Conservation (phyloP, 2,329 filamentous ascomycete genomes). For the Gaeumannomyces sp. region DNA sequence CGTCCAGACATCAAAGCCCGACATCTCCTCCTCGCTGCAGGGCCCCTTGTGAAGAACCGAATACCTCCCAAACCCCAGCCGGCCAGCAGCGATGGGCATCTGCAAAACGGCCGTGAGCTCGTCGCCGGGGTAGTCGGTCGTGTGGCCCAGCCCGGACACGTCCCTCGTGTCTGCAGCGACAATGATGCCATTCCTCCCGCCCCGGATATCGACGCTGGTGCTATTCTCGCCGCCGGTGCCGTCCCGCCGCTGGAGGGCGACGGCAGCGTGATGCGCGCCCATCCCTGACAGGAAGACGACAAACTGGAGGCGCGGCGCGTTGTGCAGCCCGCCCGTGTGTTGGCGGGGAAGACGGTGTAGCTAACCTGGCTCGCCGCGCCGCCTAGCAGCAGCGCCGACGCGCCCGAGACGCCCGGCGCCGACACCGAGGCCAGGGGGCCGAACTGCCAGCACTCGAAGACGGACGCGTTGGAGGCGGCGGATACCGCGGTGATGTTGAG, state of each 20-base stretch:
- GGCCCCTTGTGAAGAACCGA: constrained; percentile 3
- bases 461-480: constrained; percentile 30
- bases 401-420: constrained; percentile 26
- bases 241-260: too few species aligned
- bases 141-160: constrained; percentile 33
- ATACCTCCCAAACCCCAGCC: constrained; percentile 4
- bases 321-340: constrained; percentile 35
- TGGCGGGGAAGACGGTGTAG: constrained; percentile 30
- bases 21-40: constrained; percentile 7
- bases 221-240: too few species aligned
- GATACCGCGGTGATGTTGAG: constrained; percentile 37
- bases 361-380: constrained; percentile 23
- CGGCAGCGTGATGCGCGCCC: constrained; percentile 32
- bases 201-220: constrained; percentile 29
- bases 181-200: constrained; percentile 34
- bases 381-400: constrained; percentile 26
- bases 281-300: constrained; percentile 14
- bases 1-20: not conserved
- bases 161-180: constrained; percentile 36
- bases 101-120: constrained; percentile 30
- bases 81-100: constrained; percentile 24
- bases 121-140: constrained; percentile 32
- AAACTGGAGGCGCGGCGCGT: constrained; percentile 35
- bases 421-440: constrained; percentile 26
- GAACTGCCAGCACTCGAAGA: constrained; percentile 40